Evolutionary conservation across 176 grass and related monocot genomes (phyloP), one percentile per base, ranked within the genome.

Genomic region (Zizania latifolia): DNA sequence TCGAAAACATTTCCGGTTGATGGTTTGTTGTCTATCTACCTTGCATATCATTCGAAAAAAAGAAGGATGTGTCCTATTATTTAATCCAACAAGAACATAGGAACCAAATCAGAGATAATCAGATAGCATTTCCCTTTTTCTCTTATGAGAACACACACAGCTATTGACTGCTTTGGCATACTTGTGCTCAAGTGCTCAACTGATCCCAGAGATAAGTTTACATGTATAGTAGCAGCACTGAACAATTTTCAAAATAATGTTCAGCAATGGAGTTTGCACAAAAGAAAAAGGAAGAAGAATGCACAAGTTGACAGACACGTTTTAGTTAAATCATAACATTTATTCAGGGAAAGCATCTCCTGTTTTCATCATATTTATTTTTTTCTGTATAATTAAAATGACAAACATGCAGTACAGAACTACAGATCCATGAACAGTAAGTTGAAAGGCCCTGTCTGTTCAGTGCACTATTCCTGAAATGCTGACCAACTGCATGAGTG

Each of bases 381-480:
- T 51, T 55, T 38, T 29, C 10, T 81, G 14, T 38, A 48, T 28
- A 26, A n/a, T n/a, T 29, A 14, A 34, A 24, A 56, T 37, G 71
- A 32, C 8, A 45, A 77, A 22, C 23, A 41, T 46, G 34, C 13
- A 60, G n/a, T 37, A 34, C 19, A 60, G 67, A n/a, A n/a, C n/a
- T 46, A 41, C 19, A 60, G 73, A 62, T 41, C 51, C 21, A 60
- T 65, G 43, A 78, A 71, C 40, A 74, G 33, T 73, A 67, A 39
- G 58, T 19, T 65, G 74, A 80, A 58, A 78, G 24, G 48, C 3
- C 13, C 32, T 67, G 66, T 26, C 35, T 78, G 60, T 83, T 35
- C 58, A 44, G 27, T 58, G 28, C 33, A 41, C 53, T 74, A 24
- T 88, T 74, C 44, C 22, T 83, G 66, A 40, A 78, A 67, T 87